Evolutionary conservation across 202 grass and related monocot species (phyloP).

Genomic region (Zoysia matrella): DNA sequence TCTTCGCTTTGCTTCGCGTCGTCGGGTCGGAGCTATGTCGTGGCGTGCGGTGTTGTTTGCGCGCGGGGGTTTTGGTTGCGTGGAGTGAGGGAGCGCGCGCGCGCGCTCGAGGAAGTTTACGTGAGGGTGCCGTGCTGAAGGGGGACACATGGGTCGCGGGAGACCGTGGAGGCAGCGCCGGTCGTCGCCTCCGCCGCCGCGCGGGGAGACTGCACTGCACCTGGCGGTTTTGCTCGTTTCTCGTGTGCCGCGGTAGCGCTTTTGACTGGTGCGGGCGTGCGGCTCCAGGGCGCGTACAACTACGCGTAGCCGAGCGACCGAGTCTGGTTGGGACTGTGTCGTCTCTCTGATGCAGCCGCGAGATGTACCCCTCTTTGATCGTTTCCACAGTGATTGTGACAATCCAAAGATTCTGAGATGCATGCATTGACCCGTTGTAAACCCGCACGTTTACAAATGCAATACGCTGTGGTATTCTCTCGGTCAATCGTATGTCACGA

Average conservation of each 20-base stretch:
- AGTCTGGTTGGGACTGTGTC: not conserved
- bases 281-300: not conserved
- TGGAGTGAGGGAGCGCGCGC: constrained; percentile 4
- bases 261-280: not conserved
- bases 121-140: not conserved
- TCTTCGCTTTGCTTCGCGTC: not conserved
- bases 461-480: too few species aligned
- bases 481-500: not conserved
- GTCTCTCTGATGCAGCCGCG: not conserved
- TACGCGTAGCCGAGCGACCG: not conserved
- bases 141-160: not conserved
- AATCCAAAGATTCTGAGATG: not conserved
- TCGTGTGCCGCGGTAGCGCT: not conserved
- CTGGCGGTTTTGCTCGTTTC: not conserved
- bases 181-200: constrained; percentile 11
- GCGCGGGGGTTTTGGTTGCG: not conserved
- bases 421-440: not conserved
- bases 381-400: not conserved
- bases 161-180: not conserved
- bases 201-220: not conserved
- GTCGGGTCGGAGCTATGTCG: not conserved
- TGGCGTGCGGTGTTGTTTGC: not conserved
- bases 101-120: not conserved
- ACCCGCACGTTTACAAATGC: not conserved
- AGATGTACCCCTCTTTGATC: not conserved